Evolutionary conservation across 176 grass and related monocot species (phyloP), one percentile per base, ranked within the genome.

Genomic region (Pontederia crassipes): DNA sequence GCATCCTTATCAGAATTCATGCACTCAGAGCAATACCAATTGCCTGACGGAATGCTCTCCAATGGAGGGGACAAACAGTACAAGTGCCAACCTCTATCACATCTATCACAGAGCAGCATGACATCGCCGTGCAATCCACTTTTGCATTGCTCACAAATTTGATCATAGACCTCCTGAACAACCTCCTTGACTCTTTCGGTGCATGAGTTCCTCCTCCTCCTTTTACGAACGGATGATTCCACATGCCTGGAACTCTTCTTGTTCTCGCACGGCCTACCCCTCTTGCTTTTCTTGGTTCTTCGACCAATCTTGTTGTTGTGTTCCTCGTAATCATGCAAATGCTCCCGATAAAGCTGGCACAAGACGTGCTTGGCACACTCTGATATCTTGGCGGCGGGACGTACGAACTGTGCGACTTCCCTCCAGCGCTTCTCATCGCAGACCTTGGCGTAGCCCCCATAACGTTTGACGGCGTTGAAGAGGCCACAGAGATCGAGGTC

Each of bases 11-110:
- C 78, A 0, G 86, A 87, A 72, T 95, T 95, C 55, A 87, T 68
- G 17, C 90, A 95, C 12, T 90, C 86, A 11, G 78, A 83, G 69
- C 90, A 95, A 56, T 95, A 95, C 90, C 90, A 95, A 52, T 87
- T 95, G 9, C 90, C 90, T 1, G 17, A 55, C 55, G 90, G 90
- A 67, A 95, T 64, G 12, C 18, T 79, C 35, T 84, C 69, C 6
- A 95, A 74, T 0, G 90, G 86, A 0, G 90, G 90, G 12, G 90
- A 89, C 7, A 95, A 68, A 56, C 90, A 95, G 59, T 95, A 80
- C 48, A 89, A 26, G 58, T 95, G 90, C 77, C 83, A 95, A 1
- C 90, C 90, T 80, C 84, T 95, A 66, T 95, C 72, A 8, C 90
- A 95, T 46, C 90, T 79, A 69, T 95, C 90, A 26, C 90, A 95